A percentile compares a stretch with the other conserved stretches of the same genome.
These are phyloP conservation scores for Thielaviopsis punctulata DNA, from an alignment of 2,329 filamentous ascomycete genomes.

Conservation along the genomic window DNA sequence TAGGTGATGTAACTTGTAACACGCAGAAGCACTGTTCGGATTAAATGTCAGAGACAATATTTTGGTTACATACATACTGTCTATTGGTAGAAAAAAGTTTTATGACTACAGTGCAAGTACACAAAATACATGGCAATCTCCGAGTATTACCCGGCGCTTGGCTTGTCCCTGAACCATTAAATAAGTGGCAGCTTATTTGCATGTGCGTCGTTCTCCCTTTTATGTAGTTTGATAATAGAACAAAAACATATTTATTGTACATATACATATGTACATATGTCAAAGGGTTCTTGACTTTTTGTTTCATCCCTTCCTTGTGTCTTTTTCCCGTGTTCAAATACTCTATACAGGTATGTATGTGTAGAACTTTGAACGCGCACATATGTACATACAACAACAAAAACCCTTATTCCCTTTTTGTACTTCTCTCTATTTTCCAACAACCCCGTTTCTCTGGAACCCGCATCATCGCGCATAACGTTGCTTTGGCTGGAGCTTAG, in stretches of 20 bases:
- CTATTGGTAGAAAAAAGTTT: neutral
- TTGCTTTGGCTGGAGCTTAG: neutral
- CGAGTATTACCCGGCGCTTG: constrained; percentile 9
- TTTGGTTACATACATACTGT: too few relatives aligned
- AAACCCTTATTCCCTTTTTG: neutral
- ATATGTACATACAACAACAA: too few relatives aligned
- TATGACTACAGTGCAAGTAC: neutral
- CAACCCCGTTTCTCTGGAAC: neutral
- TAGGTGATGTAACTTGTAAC: too few relatives aligned
- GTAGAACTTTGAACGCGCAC: too few relatives aligned
- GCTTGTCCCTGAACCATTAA: neutral
- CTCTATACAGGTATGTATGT: neutral
- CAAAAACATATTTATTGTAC: neutral
- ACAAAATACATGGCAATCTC: constrained; percentile 3
- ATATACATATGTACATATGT: neutral
- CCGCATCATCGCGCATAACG: neutral
- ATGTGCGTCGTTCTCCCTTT: neutral
- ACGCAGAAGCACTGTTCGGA: too few relatives aligned
- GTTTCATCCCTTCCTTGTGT: neutral
- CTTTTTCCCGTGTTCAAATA: neutral
- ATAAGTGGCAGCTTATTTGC: neutral
- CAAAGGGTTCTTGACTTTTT: neutral
- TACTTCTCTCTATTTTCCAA: neutral
- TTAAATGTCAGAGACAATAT: neutral
- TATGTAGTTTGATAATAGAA: neutral